A percentile compares a stretch with the other conserved stretches of the same genome.
Evolutionary conservation across 768 basidiomycete species (phyloP).

Genomic region (Chalciporus piperatus): DNA sequence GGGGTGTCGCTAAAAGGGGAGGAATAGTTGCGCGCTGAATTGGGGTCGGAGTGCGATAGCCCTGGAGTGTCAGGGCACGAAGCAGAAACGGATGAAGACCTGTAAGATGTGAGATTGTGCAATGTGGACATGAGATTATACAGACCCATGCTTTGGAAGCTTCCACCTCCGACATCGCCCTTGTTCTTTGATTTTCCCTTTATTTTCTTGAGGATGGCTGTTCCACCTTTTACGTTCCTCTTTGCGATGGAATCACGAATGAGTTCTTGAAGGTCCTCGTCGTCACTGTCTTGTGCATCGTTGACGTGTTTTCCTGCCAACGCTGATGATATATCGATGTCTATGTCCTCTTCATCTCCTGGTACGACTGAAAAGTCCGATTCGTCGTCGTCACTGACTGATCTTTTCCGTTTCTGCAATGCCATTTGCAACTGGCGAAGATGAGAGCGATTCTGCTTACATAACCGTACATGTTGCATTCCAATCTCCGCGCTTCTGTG

Average conservation of each 20-base stretch:
- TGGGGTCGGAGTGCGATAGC: constrained; percentile 92
- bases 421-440: constrained; percentile 28
- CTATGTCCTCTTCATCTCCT: constrained; percentile 42
- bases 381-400: constrained; percentile 8
- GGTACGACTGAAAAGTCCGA: constrained; percentile 12
- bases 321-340: constrained; percentile 66
- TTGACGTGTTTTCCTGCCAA: constrained; percentile 45
- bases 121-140: constrained; percentile 8
- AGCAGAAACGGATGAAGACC: constrained; percentile 83
- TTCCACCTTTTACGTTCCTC: constrained; percentile 72
- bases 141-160: constrained; percentile 94
- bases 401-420: constrained; percentile 31
- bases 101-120: constrained; percentile 27
- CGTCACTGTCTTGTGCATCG: constrained; percentile 34
- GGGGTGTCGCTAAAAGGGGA: constrained; percentile 75
- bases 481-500: not conserved
- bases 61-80: constrained; percentile 84
- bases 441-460: not conserved
- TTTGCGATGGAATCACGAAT: constrained; percentile 69
- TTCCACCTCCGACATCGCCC: constrained; percentile 86
- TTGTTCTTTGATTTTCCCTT: constrained; percentile 73
- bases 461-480: not conserved
- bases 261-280: constrained; percentile 61
- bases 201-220: constrained; percentile 70
- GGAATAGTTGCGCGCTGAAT: constrained; percentile 93